Conservation (phyloP, 345 rosid genomes). For the Salix viminalis region DNA sequence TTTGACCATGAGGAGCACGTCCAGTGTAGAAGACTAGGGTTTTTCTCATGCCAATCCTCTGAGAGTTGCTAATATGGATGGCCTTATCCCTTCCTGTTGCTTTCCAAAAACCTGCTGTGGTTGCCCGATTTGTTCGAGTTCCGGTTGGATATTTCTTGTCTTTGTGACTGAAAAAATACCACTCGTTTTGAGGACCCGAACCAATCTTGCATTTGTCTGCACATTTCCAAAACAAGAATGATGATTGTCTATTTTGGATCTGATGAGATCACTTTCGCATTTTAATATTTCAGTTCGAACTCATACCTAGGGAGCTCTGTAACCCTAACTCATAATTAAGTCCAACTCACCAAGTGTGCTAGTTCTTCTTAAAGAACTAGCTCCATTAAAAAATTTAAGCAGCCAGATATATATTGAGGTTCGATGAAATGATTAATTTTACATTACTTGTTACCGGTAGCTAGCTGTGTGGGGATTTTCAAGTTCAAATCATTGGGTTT, state of each 20-base stretch:
- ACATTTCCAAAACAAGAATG: neutral
- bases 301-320: neutral
- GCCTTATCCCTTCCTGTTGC: slow-evolving; percentile 99
- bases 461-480: neutral
- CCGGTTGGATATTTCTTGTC: slow-evolving; percentile 99
- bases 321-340: neutral
- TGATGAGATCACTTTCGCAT: neutral
- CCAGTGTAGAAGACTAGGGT: slow-evolving; percentile 97
- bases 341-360: neutral
- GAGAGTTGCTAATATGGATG: slow-evolving; percentile 64
- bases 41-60: slow-evolving; percentile 92
- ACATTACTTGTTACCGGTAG: neutral
- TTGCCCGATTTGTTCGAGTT: slow-evolving; percentile 92
- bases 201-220: slow-evolving; percentile 91
- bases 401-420: neutral
- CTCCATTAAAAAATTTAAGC: neutral
- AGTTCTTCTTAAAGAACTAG: neutral
- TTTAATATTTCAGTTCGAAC: neutral
- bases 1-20: slow-evolving; percentile 97
- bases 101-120: slow-evolving; percentile 96
- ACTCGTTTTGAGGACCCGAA: slow-evolving; percentile 91
- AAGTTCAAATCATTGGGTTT: neutral
- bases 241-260: neutral
- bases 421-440: neutral
- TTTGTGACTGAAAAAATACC: slow-evolving; percentile 99